Evolutionary conservation across 2,329 filamentous ascomycete genomes (phyloP).

Genomic region (Tolypocladium cylindrosporum): DNA sequence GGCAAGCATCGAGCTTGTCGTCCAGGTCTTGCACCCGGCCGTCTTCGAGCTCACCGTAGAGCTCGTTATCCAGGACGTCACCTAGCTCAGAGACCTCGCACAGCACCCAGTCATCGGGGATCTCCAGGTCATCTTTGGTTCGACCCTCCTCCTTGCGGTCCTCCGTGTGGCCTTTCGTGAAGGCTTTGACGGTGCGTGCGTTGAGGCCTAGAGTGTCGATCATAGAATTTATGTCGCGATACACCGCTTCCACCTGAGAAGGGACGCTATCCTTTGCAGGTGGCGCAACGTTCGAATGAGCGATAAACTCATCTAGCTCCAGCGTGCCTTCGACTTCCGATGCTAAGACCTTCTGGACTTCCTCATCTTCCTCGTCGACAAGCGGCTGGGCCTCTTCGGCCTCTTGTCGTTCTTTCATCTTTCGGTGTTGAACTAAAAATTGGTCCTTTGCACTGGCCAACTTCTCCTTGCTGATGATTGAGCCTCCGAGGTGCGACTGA

Average conservation of each 20-base stretch:
- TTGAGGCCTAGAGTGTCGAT: slow-evolving; percentile 88
- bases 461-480: slow-evolving; percentile 27
- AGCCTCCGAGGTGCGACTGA: slow-evolving; percentile 24
- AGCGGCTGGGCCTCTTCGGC: slow-evolving; percentile 47
- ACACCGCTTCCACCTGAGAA: slow-evolving; percentile 56
- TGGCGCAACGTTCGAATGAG: slow-evolving; percentile 43
- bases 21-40: slow-evolving; percentile 60
- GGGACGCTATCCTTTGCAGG: slow-evolving; percentile 47
- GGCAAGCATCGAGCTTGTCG: slow-evolving; percentile 57
- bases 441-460: slow-evolving; percentile 29
- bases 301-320: slow-evolving; percentile 58
- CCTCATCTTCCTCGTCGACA: slow-evolving; percentile 60
- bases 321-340: slow-evolving; percentile 52
- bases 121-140: slow-evolving; percentile 58
- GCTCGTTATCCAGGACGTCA: slow-evolving; percentile 50
- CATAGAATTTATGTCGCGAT: slow-evolving; percentile 85
- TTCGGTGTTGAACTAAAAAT: slow-evolving; percentile 40
- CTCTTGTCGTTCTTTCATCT: slow-evolving; percentile 42
- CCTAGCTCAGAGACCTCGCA: slow-evolving; percentile 64
- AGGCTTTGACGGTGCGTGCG: slow-evolving; percentile 52
- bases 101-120: slow-evolving; percentile 60
- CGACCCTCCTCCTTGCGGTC: slow-evolving; percentile 42
- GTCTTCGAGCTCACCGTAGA: slow-evolving; percentile 55
- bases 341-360: slow-evolving; percentile 51
- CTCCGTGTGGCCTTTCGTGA: slow-evolving; percentile 58